These are phyloP conservation scores for Pelagomonas calceolata DNA, from an alignment of 108 stramenopile genomes.

Conservation along the genomic window DNA sequence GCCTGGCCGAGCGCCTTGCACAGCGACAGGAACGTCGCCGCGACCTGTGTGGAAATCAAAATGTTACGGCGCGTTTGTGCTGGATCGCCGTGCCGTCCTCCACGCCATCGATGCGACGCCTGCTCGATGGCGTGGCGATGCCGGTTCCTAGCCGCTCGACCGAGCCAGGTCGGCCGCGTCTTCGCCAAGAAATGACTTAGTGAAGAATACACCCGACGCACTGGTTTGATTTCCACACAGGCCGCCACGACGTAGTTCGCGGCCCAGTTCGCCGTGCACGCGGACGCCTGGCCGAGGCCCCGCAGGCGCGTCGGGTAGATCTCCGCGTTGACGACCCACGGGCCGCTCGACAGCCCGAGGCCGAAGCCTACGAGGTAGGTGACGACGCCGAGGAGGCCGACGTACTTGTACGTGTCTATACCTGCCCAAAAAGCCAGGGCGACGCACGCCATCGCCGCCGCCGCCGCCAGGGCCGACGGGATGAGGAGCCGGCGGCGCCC, in stretches of 20 bases:
- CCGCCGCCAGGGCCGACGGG: background rate
- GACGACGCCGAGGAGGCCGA: constrained; percentile 55
- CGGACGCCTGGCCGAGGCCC: constrained; percentile 45
- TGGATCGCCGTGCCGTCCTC: too few species aligned
- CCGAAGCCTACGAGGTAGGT: constrained; percentile 65
- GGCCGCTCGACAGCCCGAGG: constrained; percentile 64
- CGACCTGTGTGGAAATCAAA: too few species aligned
- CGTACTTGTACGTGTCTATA: background rate
- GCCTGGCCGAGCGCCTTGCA: constrained; percentile 71
- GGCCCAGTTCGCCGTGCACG: constrained; percentile 64
- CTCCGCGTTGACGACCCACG: constrained; percentile 75
- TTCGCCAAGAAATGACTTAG: too few species aligned
- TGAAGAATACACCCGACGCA: constrained; percentile 61
- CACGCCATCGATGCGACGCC: too few species aligned
- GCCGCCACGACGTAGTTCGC: constrained; percentile 56
- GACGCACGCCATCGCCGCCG: background rate
- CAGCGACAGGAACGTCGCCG: constrained; percentile 39
- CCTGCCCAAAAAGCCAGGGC: background rate
- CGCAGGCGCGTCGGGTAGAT: constrained; percentile 61
- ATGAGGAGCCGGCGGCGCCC: background rate
- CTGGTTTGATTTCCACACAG: too few species aligned
- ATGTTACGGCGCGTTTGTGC: too few species aligned
- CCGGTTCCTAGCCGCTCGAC: too few species aligned
- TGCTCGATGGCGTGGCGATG: too few species aligned
- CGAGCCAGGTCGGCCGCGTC: too few species aligned